phyloP scores from a whole-genome alignment of 2,329 filamentous ascomycete genomes.

The Cladosporium oxysporum region DNA sequence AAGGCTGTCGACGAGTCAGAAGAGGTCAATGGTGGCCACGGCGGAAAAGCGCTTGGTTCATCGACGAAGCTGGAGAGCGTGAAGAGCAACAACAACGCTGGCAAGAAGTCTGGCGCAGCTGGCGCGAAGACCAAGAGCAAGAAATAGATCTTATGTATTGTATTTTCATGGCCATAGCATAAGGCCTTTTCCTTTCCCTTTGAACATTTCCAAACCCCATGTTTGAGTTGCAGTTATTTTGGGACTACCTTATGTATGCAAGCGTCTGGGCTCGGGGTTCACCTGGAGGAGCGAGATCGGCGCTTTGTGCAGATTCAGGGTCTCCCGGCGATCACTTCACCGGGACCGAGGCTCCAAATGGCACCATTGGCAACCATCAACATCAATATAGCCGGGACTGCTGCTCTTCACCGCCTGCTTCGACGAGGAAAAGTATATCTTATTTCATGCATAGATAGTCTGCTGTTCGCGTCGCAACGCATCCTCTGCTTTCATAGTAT shows the following conservation, averaged over 20 bases:
- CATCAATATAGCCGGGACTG: not conserved
- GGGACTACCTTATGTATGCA: not conserved
- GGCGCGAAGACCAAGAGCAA: slow-evolving; percentile 20
- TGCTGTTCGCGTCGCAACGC: not conserved
- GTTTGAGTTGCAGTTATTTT: not conserved
- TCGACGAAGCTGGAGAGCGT: slow-evolving; percentile 8
- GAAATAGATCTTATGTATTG: slow-evolving; percentile 14
- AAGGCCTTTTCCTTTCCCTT: not conserved
- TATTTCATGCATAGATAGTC: not conserved
- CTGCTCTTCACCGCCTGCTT: not conserved
- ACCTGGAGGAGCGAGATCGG: not conserved
- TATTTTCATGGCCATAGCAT: not conserved
- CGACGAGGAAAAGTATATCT: not conserved
- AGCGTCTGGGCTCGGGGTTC: not conserved
- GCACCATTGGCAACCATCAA: not conserved
- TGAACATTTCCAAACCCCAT: not conserved
- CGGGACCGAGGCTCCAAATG: not conserved
- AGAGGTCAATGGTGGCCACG: slow-evolving; percentile 12
- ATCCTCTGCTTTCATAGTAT: not conserved
- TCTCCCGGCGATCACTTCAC: not conserved
- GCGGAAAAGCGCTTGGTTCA: slow-evolving; percentile 7
- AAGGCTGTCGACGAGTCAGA: slow-evolving; percentile 10
- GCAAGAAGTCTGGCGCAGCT: slow-evolving; percentile 17
- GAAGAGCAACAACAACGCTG: slow-evolving; percentile 16
- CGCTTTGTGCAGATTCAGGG: not conserved